Evolutionary conservation across 129 eudicot genomes (phyloP).

Genomic region (Pseudognaphalium luteoalbum): DNA sequence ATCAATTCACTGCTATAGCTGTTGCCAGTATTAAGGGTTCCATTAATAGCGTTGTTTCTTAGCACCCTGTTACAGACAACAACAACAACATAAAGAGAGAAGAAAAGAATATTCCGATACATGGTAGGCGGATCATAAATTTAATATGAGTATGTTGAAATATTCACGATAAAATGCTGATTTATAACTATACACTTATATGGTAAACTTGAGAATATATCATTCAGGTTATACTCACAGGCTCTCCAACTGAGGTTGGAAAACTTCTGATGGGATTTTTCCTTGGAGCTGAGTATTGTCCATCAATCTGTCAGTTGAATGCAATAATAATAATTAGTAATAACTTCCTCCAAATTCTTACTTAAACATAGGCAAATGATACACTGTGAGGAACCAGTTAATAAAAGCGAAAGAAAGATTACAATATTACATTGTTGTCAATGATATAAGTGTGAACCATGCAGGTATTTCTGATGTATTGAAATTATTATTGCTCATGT

Average conservation of each 20-base stretch:
- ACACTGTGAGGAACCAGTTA: background rate
- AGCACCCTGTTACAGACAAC: conserved; percentile 60
- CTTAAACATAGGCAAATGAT: background rate
- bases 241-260: conserved; percentile 64
- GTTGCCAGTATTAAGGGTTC: conserved; percentile 59
- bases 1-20: conserved; percentile 51
- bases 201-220: too few relatives aligned
- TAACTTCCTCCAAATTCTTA: conserved; percentile 26
- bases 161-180: too few relatives aligned
- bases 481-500: conserved; percentile 92
- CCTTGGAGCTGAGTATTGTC: conserved; percentile 68
- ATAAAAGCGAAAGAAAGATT: conserved; percentile 38
- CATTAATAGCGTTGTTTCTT: conserved; percentile 64
- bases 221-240: conserved; percentile 49
- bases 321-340: conserved; percentile 27
- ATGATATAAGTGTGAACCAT: conserved; percentile 65
- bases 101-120: too few relatives aligned
- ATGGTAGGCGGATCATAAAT: too few relatives aligned
- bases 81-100: conserved; percentile 26
- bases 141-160: too few relatives aligned
- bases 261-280: conserved; percentile 55
- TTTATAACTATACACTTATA: too few relatives aligned
- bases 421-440: conserved; percentile 66
- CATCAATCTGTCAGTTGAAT: conserved; percentile 52
- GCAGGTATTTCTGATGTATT: conserved; percentile 52